phyloP scores from a whole-genome alignment of 768 basidiomycete species.

The Suillus sp. region DNA sequence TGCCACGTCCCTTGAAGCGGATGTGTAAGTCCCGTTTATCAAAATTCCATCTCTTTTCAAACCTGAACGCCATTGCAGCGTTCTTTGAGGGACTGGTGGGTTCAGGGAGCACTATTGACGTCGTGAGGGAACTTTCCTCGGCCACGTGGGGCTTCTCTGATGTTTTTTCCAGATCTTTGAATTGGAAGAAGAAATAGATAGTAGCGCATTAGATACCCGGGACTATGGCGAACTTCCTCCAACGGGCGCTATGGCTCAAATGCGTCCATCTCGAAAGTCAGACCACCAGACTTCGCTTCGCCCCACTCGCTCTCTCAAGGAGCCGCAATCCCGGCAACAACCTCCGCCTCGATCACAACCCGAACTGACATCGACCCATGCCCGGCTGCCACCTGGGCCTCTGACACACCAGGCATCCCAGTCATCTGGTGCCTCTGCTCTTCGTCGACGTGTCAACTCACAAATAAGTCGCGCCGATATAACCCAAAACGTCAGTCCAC shows the following conservation, averaged over 20 bases:
- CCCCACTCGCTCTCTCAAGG: conserved; percentile 20
- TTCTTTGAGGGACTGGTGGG: conserved; percentile 82
- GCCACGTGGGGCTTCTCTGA: conserved; percentile 4
- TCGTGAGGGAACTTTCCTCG: conserved; percentile 44
- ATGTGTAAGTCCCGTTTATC: conserved; percentile 53
- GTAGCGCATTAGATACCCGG: conserved; percentile 56
- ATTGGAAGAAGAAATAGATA: conserved; percentile 65
- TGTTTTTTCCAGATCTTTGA: conserved; percentile 64
- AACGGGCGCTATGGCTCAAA: conserved; percentile 27
- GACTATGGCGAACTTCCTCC: conserved; percentile 36
- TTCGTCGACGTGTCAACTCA: conserved; percentile 25
- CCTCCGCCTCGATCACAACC: conserved; percentile 8
- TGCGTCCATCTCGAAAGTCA: conserved; percentile 36
- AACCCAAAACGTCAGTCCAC: conserved; percentile 55
- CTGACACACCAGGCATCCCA: conserved; percentile 18
- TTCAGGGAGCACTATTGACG: conserved; percentile 70
- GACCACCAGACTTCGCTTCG: conserved; percentile 33
- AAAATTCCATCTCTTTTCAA: neutral
- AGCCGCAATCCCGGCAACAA: conserved; percentile 16
- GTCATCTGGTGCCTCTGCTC: conserved; percentile 16
- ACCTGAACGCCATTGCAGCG: conserved; percentile 42
- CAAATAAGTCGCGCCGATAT: conserved; percentile 26
- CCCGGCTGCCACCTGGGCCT: conserved; percentile 14
- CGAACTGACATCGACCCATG: neutral
- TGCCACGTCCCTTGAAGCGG: conserved; percentile 76